phyloP scores from a whole-genome alignment of 495 filamentous ascomycete species.

The Astrothelium macrocarpum region DNA sequence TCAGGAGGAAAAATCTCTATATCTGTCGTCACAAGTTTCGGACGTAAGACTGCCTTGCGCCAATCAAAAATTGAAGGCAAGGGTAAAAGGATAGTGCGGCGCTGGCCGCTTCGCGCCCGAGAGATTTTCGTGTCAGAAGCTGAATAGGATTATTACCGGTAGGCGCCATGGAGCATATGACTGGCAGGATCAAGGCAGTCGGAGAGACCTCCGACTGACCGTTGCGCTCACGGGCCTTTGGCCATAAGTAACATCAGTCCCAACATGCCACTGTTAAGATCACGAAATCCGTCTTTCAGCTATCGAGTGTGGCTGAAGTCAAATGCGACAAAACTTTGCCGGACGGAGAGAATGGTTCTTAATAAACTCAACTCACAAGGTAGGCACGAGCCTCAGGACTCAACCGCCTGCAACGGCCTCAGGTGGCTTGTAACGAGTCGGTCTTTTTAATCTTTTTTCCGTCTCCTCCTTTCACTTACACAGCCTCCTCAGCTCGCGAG shows the following conservation, averaged over 20 bases:
- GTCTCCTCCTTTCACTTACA: not conserved
- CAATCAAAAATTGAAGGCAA: not conserved
- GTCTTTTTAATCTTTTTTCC: not conserved
- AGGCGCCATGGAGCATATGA: not conserved
- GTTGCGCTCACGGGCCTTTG: not conserved
- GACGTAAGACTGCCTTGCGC: not conserved
- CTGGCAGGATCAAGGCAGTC: not conserved
- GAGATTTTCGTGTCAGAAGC: not conserved
- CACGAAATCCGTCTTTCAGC: too few relatives aligned
- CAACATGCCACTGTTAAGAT: too few relatives aligned
- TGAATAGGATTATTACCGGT: not conserved
- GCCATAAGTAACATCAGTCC: too few relatives aligned
- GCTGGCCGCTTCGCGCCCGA: too few relatives aligned
- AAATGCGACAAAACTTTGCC: not conserved
- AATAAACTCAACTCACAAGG: not conserved
- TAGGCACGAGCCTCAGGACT: not conserved
- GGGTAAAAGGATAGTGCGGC: not conserved
- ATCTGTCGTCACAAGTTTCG: too few relatives aligned
- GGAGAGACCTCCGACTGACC: not conserved
- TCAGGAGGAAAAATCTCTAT: too few relatives aligned
- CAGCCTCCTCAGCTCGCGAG: slow-evolving; percentile 1
- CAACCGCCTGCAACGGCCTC: not conserved
- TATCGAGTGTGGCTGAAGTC: not conserved
- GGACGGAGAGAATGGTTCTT: not conserved
- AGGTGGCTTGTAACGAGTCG: not conserved